These are phyloP conservation scores for Soucietia sequanensis DNA, from an alignment of 805 yeast species.

Conservation along the genomic window DNA sequence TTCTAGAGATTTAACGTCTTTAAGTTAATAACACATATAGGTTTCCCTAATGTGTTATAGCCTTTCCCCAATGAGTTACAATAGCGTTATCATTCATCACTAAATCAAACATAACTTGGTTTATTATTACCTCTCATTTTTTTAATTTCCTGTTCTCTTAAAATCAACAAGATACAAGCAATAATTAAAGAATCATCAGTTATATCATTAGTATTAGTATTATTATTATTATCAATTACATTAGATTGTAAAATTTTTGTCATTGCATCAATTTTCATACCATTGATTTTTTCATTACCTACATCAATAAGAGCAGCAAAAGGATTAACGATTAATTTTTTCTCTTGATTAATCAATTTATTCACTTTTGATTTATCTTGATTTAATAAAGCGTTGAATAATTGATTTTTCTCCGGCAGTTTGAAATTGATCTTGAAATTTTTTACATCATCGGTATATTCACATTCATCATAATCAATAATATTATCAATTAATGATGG, in stretches of 20 bases:
- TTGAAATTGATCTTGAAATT: neutral
- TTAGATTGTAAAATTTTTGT: neutral
- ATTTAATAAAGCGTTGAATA: neutral
- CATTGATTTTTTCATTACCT: neutral
- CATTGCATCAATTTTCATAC: neutral
- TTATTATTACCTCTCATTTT: constrained; percentile 2
- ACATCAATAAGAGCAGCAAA: neutral
- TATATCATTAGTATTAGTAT: too few relatives aligned
- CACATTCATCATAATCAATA: neutral
- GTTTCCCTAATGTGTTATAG: too few relatives aligned
- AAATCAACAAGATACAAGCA: neutral
- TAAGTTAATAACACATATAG: too few relatives aligned
- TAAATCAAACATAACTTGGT: constrained; percentile 1
- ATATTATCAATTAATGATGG: neutral
- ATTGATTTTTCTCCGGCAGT: neutral
- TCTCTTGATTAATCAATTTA: neutral
- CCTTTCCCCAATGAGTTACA: too few relatives aligned
- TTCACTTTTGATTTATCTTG: neutral
- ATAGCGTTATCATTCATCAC: too few relatives aligned
- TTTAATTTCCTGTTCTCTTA: constrained; percentile 1
- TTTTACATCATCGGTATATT: neutral
- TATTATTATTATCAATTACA: too few relatives aligned
- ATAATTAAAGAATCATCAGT: neutral
- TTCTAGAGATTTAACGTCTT: too few relatives aligned
- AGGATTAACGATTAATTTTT: neutral